A percentile compares a stretch with the other conserved stretches of the same genome.
Evolutionary conservation across 2,329 filamentous ascomycete genomes (phyloP).

Genomic region (Chaetomium sp.): DNA sequence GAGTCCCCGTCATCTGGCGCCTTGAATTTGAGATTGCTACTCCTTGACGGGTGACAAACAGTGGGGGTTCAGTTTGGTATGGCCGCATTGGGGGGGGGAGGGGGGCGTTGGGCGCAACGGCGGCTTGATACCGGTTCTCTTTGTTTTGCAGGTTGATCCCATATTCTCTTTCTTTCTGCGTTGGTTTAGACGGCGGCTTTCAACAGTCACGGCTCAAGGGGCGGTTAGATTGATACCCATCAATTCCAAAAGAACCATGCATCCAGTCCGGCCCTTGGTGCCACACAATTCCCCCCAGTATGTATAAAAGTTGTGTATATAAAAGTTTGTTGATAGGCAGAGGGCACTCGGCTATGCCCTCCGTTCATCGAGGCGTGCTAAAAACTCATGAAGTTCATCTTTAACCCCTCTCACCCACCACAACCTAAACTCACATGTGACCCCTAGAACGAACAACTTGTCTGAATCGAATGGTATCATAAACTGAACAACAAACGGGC

Average conservation of each 20-base stretch:
- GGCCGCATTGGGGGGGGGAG: background rate
- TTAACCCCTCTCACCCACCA: background rate
- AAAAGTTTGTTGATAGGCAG: background rate
- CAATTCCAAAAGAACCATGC: background rate
- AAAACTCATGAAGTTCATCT: no score
- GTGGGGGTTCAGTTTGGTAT: background rate
- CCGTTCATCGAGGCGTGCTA: no score
- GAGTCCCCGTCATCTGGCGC: constrained; percentile 6
- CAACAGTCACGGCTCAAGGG: background rate
- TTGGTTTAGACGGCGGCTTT: background rate
- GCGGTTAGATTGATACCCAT: background rate
- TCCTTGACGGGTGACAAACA: background rate
- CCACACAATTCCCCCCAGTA: background rate
- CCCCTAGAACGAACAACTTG: no score
- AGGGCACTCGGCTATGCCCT: no score
- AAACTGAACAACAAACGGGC: background rate
- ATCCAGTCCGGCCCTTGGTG: background rate
- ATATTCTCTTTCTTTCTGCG: background rate
- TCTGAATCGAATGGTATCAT: constrained; percentile 6
- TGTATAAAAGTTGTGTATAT: no score
- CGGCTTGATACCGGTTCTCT: background rate
- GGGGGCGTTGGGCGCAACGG: background rate
- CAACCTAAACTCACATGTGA: background rate
- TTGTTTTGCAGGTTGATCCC: background rate
- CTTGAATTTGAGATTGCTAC: background rate